A percentile compares a stretch with the other conserved stretches of the same genome.
Evolutionary conservation across 129 eudicot genomes (phyloP).

Genomic region (Chrysanthemum lavandulifolium): DNA sequence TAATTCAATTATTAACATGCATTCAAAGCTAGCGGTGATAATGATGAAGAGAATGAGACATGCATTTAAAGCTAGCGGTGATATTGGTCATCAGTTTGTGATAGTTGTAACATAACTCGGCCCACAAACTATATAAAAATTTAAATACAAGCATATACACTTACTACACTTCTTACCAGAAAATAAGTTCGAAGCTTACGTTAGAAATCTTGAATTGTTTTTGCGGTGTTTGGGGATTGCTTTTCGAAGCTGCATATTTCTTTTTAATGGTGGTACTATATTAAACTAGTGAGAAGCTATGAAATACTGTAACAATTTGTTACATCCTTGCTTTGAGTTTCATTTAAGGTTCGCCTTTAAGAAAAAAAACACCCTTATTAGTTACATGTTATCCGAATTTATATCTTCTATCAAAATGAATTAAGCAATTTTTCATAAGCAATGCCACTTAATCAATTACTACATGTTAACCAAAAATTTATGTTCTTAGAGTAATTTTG

Average conservation of each 20-base stretch:
- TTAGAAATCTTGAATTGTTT: background rate
- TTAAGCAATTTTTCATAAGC: too few species aligned
- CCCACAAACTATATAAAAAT: conserved; percentile 18
- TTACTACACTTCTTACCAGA: background rate
- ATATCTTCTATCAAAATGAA: background rate
- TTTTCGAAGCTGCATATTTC: too few species aligned
- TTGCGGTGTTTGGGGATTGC: too few species aligned
- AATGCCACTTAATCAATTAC: too few species aligned
- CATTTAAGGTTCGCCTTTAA: too few species aligned
- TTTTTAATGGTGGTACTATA: too few species aligned
- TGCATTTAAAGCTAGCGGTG: conserved; percentile 45
- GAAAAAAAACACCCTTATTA: too few species aligned
- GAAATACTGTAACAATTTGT: too few species aligned
- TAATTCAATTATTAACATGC: conserved; percentile 10
- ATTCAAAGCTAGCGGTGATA: conserved; percentile 30
- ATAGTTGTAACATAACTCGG: conserved; percentile 4
- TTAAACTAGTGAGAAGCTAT: too few species aligned
- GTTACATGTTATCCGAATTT: background rate
- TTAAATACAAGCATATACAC: background rate
- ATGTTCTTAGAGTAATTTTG: background rate
- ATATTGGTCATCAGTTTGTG: conserved; percentile 23
- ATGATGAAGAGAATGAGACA: conserved; percentile 22
- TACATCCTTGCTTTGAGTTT: too few species aligned
- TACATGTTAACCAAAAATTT: background rate
- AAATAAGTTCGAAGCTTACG: too few species aligned